Percentiles rank a stretch among this genome's conserved stretches.
phyloP scores from a whole-genome alignment of 2,329 filamentous ascomycete species.

The Aureobasidium zeae region DNA sequence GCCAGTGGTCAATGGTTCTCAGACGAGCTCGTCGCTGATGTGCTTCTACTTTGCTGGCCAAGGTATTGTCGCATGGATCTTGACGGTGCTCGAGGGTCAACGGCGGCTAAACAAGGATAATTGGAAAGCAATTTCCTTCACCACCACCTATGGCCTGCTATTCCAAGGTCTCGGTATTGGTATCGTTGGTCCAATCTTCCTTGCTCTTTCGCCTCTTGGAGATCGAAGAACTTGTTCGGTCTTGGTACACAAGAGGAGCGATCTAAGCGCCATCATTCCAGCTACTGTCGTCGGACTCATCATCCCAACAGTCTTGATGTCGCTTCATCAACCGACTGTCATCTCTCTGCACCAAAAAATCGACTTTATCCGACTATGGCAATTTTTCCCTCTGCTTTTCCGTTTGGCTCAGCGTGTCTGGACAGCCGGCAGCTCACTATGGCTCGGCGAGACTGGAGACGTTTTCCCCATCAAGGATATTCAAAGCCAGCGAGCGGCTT shows the following conservation, averaged over 20 bases:
- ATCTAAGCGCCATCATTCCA: constrained; percentile 3
- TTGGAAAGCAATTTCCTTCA: background rate
- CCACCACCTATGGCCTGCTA: constrained; percentile 8
- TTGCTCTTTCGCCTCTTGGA: constrained; percentile 1
- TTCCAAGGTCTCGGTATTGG: constrained; percentile 12
- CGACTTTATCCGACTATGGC: constrained; percentile 9
- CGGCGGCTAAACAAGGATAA: background rate
- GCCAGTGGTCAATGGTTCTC: constrained; percentile 11
- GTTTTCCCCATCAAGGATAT: background rate
- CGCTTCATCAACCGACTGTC: constrained; percentile 7
- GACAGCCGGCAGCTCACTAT: background rate
- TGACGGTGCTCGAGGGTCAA: constrained; percentile 10
- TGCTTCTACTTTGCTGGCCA: constrained; percentile 15
- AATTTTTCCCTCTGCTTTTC: constrained; percentile 10
- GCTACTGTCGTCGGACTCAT: constrained; percentile 1
- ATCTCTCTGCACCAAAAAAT: background rate
- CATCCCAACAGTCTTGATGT: constrained; percentile 12
- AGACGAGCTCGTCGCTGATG: constrained; percentile 4
- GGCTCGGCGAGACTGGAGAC: background rate
- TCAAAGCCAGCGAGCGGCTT: background rate
- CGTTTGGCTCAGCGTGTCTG: background rate
- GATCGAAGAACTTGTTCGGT: background rate
- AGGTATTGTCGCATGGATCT: constrained; percentile 11
- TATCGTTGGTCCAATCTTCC: constrained; percentile 9
- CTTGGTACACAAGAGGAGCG: background rate